Base-by-base conservation (phyloP, 176 grass and related monocot genomes). In the Musa troglodytarum region DNA sequence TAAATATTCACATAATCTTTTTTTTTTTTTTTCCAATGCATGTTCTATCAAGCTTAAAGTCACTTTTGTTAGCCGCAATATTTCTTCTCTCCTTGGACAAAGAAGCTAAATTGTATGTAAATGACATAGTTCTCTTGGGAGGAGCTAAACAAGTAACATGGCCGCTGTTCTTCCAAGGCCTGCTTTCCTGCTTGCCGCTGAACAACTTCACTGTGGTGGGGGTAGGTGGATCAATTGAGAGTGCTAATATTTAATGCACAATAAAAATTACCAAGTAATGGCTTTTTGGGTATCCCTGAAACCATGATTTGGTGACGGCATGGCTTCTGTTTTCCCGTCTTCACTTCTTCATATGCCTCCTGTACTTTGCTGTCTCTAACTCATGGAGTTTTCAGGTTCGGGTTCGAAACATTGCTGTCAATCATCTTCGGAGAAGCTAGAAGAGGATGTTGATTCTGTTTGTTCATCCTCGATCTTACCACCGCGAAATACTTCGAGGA, bases 401-500 rank as follows among this genome's bases (percentile, higher is more conserved):
- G 54, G 13, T 56, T 57, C 55, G 19, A 57, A 57, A 14, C 34
- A 57, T 25, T 65, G 63, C 1, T 2, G 9, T 10, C 23, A 23
- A 26, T 76, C 62, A 28, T 14, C 63, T 82, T 77, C 73, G 58
- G 73, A 49, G 7, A 74, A 17, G 52, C 81, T 51, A 53, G 50
- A 11, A 14, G 74, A 69, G 53, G 58, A 54, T 14, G 50, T 69
- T n/a, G 72, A 76, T 13, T 85, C 53, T 74, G 67, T 24, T 76
- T 77, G 70, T 68, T 51, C 74, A 65, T 84, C 29, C 72, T 84
- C 66, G 17, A 86, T 25, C 65, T 56, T 82, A 14, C 73, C 78
- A 83, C 34, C 81, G 73, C 64, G 65, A 85, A 96, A 83, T 68
- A 86, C 77, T 83, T 90, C 62, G 61, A 85, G 25, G 52, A 96